Percentiles rank a stretch among this genome's conserved stretches.
These are phyloP conservation scores for Polygonum maritimum DNA, from an alignment of 148 eudicot genomes.

Conservation along the genomic window DNA sequence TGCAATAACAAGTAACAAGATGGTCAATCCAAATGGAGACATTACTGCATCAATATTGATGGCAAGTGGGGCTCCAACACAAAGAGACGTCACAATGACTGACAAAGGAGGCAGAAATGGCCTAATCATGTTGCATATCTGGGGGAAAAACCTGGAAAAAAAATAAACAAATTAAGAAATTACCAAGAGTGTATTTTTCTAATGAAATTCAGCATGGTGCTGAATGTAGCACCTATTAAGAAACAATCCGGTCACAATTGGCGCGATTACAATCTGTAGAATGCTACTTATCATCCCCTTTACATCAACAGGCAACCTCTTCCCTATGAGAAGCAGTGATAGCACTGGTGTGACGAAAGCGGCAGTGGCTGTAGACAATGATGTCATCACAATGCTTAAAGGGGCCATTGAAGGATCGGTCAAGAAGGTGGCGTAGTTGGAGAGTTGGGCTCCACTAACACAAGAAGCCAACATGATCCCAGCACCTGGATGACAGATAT, in stretches of 20 bases:
- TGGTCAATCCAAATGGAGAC: conserved; percentile 76
- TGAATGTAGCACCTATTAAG: conserved; percentile 54
- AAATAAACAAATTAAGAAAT: neutral
- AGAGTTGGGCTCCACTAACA: conserved; percentile 96
- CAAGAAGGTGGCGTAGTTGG: conserved; percentile 90
- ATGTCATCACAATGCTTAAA: conserved; percentile 87
- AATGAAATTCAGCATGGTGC: neutral
- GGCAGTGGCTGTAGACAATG: conserved; percentile 87
- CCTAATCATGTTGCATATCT: conserved; percentile 53
- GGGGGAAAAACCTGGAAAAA: conserved; percentile 61
- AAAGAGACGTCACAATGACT: conserved; percentile 81
- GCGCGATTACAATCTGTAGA: conserved; percentile 78
- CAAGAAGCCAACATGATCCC: conserved; percentile 95
- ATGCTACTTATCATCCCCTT: conserved; percentile 90
- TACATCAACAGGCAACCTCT: conserved; percentile 85
- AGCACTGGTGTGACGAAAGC: conserved; percentile 80
- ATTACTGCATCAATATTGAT: conserved; percentile 70
- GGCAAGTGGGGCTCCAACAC: conserved; percentile 97
- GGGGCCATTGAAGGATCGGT: conserved; percentile 95
- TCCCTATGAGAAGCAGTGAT: conserved; percentile 81
- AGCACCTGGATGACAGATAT: conserved; percentile 48
- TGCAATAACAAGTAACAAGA: conserved; percentile 55
- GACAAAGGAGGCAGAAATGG: conserved; percentile 84
- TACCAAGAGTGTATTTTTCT: neutral
- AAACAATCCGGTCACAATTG: conserved; percentile 74